A percentile compares a stretch with the other conserved stretches of the same genome.
phyloP scores from a whole-genome alignment of 208 protist genomes.

The Leishmania arabica region DNA sequence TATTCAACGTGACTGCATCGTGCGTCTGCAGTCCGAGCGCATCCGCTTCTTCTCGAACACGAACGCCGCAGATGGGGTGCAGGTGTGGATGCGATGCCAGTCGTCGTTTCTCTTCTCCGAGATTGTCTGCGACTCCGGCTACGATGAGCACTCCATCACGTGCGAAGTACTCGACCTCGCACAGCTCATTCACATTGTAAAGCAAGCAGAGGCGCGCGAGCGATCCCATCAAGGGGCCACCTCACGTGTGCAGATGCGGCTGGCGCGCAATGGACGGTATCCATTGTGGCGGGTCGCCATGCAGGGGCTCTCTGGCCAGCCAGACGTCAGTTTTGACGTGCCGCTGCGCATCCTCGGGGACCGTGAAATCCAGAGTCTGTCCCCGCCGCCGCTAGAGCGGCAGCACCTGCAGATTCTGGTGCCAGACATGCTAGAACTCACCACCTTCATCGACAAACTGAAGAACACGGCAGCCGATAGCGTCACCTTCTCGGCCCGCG shows the following conservation, averaged over 20 bases:
- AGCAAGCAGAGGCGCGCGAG: conserved; percentile 55
- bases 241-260: conserved; percentile 52
- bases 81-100: conserved; percentile 74
- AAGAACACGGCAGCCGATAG: conserved; percentile 60
- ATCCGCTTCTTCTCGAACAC: conserved; percentile 73
- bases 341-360: conserved; percentile 69
- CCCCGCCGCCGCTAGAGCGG: conserved; percentile 49
- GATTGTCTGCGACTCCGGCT: conserved; percentile 67
- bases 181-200: conserved; percentile 69
- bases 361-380: conserved; percentile 56
- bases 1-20: conserved; percentile 60
- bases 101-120: conserved; percentile 69
- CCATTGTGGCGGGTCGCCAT: conserved; percentile 38
- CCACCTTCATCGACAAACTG: conserved; percentile 77
- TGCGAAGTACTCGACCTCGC: conserved; percentile 72
- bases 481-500: conserved; percentile 57
- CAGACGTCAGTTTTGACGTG: conserved; percentile 78
- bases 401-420: conserved; percentile 56
- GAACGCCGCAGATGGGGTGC: conserved; percentile 57
- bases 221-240: conserved; percentile 18
- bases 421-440: conserved; percentile 66
- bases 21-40: conserved; percentile 61
- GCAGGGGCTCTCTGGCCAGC: conserved; percentile 42
- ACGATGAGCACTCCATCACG: conserved; percentile 72
- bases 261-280: conserved; percentile 38